Conservation (phyloP, 768 basidiomycete genomes). For the Rhodotorula kratochvilovae region DNA sequence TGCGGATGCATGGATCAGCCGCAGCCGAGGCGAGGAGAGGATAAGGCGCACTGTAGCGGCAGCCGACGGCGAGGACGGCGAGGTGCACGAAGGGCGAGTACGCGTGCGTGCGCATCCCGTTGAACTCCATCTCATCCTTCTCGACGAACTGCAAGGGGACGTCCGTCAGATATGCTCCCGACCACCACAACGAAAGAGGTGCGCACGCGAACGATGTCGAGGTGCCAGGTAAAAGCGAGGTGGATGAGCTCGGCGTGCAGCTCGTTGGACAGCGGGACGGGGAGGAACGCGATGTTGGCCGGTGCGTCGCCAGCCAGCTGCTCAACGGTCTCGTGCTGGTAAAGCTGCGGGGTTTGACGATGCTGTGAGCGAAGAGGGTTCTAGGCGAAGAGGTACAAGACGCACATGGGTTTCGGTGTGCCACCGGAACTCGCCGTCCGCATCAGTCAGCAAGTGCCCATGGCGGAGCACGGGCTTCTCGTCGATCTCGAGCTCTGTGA, state of each 20-base stretch:
- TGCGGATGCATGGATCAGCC: neutral
- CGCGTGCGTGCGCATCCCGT: neutral
- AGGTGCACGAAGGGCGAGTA: constrained; percentile 3
- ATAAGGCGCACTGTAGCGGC: neutral
- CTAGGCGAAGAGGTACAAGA: neutral
- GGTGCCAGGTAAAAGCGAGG: neutral
- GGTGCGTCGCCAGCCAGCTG: rapidly evolving
- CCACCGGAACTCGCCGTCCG: neutral
- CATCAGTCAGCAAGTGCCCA: neutral
- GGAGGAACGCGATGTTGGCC: neutral
- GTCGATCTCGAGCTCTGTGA: neutral
- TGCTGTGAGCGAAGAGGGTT: neutral
- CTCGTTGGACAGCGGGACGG: neutral
- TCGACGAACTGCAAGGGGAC: neutral
- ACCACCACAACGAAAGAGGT: neutral
- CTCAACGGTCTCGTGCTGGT: neutral
- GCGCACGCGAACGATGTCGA: neutral
- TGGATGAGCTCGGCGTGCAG: neutral
- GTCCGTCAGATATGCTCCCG: too few relatives aligned
- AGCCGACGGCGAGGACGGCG: neutral
- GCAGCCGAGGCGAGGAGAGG: rapidly evolving
- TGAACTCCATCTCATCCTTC: neutral
- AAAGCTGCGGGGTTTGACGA: neutral
- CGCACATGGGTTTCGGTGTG: neutral
- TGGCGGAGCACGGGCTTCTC: neutral